These are phyloP conservation scores for Wickerhamiella hasegawae DNA, from an alignment of 805 yeast genomes.

Conservation along the genomic window DNA sequence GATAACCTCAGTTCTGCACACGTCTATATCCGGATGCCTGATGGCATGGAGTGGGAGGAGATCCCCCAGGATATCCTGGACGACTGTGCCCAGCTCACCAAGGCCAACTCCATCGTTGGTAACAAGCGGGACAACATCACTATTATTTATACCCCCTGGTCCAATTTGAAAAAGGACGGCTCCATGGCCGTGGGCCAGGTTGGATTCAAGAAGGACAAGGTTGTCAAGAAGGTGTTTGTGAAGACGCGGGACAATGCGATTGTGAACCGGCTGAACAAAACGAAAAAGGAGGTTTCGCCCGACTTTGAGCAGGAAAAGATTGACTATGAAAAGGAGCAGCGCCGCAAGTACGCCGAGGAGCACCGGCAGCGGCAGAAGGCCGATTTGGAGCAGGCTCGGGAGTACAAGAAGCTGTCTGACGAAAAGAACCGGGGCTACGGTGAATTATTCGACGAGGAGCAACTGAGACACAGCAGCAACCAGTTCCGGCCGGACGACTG, in stretches of 20 bases:
- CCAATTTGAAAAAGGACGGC: slow-evolving; percentile 47
- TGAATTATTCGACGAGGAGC: slow-evolving; percentile 33
- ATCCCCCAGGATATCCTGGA: slow-evolving; percentile 37
- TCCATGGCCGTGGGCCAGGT: slow-evolving; percentile 72
- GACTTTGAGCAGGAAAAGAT: slow-evolving; percentile 29
- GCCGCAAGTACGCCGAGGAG: slow-evolving; percentile 18
- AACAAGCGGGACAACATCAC: slow-evolving; percentile 52
- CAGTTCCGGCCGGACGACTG: slow-evolving; percentile 35
- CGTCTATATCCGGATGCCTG: slow-evolving; percentile 44
- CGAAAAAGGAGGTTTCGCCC: slow-evolving; percentile 39
- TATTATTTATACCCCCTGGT: slow-evolving; percentile 59
- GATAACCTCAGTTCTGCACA: slow-evolving; percentile 68
- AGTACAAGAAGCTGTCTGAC: slow-evolving; percentile 18
- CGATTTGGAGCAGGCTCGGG: slow-evolving; percentile 24
- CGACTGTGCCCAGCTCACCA: slow-evolving; percentile 58
- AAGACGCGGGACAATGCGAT: slow-evolving; percentile 41
- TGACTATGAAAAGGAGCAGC: slow-evolving; percentile 26
- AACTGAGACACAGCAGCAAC: slow-evolving; percentile 28
- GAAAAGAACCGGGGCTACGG: slow-evolving; percentile 29
- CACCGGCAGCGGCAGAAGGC: slow-evolving; percentile 25
- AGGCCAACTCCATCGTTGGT: slow-evolving; percentile 63
- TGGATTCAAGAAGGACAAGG: slow-evolving; percentile 43
- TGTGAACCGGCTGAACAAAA: slow-evolving; percentile 47
- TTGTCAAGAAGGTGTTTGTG: slow-evolving; percentile 37
- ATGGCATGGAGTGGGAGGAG: slow-evolving; percentile 29